Percentiles rank a stretch among this genome's conserved stretches.
phyloP scores from a whole-genome alignment of 306 rosid genomes.

The Cicer judaicum region DNA sequence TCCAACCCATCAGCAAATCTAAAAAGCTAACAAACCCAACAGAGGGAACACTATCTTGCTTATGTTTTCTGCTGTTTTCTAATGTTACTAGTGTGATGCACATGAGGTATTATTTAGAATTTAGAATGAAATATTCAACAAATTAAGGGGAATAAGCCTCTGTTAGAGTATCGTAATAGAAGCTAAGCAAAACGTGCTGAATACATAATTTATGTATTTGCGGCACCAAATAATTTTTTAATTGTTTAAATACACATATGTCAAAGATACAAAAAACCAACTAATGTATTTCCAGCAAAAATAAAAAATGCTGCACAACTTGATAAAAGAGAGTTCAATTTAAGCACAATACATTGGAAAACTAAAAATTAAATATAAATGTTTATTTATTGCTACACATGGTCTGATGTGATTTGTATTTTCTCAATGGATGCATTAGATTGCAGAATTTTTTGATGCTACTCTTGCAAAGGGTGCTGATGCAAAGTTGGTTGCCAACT shows the following conservation, averaged over 20 bases:
- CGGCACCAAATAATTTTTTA: background rate
- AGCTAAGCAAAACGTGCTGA: background rate
- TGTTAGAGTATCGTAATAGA: background rate
- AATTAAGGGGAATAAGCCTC: background rate
- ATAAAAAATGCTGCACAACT: background rate
- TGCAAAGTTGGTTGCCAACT: constrained; percentile 86
- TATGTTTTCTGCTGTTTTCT: background rate
- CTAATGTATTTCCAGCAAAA: constrained; percentile 22
- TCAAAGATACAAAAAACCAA: background rate
- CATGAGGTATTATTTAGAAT: background rate
- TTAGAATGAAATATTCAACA: constrained; percentile 1
- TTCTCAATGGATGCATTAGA: constrained; percentile 58
- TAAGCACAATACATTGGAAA: constrained; percentile 12
- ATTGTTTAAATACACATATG: background rate
- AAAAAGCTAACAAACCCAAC: constrained; percentile 71
- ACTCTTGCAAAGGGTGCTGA: constrained; percentile 82
- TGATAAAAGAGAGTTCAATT: constrained; percentile 31
- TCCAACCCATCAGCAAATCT: constrained; percentile 87
- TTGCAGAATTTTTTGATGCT: constrained; percentile 82
- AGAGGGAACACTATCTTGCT: constrained; percentile 58
- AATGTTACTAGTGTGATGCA: background rate
- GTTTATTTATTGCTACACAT: constrained; percentile 34
- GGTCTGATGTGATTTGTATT: constrained; percentile 37
- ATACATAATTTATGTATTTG: background rate
- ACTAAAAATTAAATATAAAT: constrained; percentile 23